Evolutionary conservation across 495 filamentous ascomycete genomes (phyloP).

Genomic region (Xylaria sp.): DNA sequence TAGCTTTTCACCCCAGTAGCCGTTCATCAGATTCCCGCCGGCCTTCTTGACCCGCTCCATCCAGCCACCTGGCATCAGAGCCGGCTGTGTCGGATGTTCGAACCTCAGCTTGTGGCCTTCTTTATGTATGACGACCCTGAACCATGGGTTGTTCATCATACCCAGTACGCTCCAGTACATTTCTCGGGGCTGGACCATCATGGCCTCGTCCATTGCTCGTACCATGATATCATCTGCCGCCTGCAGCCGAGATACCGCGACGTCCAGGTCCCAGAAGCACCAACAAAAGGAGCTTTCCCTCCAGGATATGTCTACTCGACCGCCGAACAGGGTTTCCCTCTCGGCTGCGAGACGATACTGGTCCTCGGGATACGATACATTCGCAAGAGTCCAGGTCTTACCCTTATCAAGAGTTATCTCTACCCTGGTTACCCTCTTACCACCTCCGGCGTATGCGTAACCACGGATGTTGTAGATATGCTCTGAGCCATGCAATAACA

Average conservation of each 20-base stretch:
- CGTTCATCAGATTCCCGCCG: conserved; percentile 81
- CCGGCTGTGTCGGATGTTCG: conserved; percentile 90
- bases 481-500: conserved; percentile 58
- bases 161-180: conserved; percentile 98
- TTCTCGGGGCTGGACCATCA: conserved; percentile 87
- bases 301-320: conserved; percentile 81
- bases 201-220: conserved; percentile 89
- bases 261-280: conserved; percentile 90
- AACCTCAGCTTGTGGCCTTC: conserved; percentile 74
- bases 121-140: conserved; percentile 77
- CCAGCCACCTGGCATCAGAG: conserved; percentile 83
- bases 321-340: conserved; percentile 74
- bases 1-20: conserved; percentile 83
- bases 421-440: conserved; percentile 81
- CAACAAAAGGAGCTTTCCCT: conserved; percentile 88
- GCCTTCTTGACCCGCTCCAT: conserved; percentile 94
- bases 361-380: conserved; percentile 87
- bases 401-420: conserved; percentile 89
- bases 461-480: conserved; percentile 72
- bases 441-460: conserved; percentile 91
- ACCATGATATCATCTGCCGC: conserved; percentile 78
- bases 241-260: conserved; percentile 67
- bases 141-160: conserved; percentile 99
- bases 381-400: conserved; percentile 79
- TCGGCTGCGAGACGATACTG: conserved; percentile 73